Evolutionary conservation across 2,329 filamentous ascomycete species (phyloP), one percentile per base, ranked within the genome.

Genomic region (Diplodia scrobiculata): DNA sequence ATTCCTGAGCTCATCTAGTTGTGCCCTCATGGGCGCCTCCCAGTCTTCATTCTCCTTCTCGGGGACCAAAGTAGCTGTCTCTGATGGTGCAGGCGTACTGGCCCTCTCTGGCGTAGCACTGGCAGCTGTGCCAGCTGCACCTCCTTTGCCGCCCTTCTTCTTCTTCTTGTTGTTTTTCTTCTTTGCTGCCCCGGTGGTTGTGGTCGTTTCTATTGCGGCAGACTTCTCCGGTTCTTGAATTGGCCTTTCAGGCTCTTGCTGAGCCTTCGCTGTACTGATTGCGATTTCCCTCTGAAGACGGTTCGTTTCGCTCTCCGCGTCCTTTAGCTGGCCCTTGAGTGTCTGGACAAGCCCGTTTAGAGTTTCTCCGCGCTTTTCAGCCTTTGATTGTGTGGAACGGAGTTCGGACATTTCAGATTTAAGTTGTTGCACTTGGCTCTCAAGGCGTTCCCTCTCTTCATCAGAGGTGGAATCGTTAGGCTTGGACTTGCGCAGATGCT

Each of bases 81-180:
- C 63, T 5, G 63, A 65, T 14, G 63, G 63, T 25, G 63, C 63
- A 19, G 81, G 77, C 6, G 77, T 75, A 6, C 76, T 25, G 34
- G 65, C 13, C n/a, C 68, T 62, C 17, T 67, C 69, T n/a, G 68
- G 66, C 7, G 68, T 64, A 34, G 51, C 66, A 3, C 62, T 67
- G 14, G 62, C 48, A 0, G 69, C 65, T 63, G 32, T n/a, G 13
- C 34, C 51, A 34, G 63, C 63, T 2, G 70, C 54, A 29, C 68
- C 38, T 65, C 70, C 76, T 69, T 85, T 86, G 36, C 83, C 85
- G 19, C 86, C 87, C 81, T 93, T 94, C 78, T 89, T 90, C 84
- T 96, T 97, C 82, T 94, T 96, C 75, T 91, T 82, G 70, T 81
- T 82, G 69, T 92, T 96, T 77, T 91, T 93, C 78, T 91, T 96